Percentiles rank a stretch among this genome's conserved stretches.
Conservation (phyloP, 2,329 filamentous ascomycete genomes). For the Helotiales sp. region DNA sequence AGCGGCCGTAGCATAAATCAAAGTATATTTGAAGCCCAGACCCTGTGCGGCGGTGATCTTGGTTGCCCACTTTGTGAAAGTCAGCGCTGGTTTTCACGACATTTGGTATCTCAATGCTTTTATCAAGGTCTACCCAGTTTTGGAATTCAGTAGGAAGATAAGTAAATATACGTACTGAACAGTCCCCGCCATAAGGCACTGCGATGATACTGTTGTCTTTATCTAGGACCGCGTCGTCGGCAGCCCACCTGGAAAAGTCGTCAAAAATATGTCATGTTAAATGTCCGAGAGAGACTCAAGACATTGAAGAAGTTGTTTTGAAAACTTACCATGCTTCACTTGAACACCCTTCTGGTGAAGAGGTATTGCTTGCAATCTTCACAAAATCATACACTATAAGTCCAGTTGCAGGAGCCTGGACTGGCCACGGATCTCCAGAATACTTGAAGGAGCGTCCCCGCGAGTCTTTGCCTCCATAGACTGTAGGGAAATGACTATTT, state of each 20-base stretch:
- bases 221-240: background rate
- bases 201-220: conserved; percentile 5
- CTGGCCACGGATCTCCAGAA: background rate
- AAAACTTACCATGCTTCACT: too few relatives aligned
- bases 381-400: background rate
- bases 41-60: too few relatives aligned
- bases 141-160: too few relatives aligned
- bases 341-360: background rate
- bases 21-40: background rate
- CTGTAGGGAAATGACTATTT: background rate
- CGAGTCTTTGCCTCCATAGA: conserved; percentile 4
- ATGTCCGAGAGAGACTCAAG: too few relatives aligned
- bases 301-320: too few relatives aligned
- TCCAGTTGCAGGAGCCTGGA: background rate
- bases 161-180: too few relatives aligned
- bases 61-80: too few relatives aligned
- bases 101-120: too few relatives aligned
- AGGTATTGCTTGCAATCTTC: background rate
- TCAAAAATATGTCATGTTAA: too few relatives aligned
- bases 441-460: background rate
- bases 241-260: background rate
- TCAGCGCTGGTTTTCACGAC: too few relatives aligned
- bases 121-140: too few relatives aligned
- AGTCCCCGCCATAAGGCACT: background rate
- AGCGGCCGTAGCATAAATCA: background rate